Percentiles rank a stretch among this genome's conserved stretches.
Evolutionary conservation across 1,139 yeast species (phyloP).

Genomic region (Yamadazyma pseudoaaseri): DNA sequence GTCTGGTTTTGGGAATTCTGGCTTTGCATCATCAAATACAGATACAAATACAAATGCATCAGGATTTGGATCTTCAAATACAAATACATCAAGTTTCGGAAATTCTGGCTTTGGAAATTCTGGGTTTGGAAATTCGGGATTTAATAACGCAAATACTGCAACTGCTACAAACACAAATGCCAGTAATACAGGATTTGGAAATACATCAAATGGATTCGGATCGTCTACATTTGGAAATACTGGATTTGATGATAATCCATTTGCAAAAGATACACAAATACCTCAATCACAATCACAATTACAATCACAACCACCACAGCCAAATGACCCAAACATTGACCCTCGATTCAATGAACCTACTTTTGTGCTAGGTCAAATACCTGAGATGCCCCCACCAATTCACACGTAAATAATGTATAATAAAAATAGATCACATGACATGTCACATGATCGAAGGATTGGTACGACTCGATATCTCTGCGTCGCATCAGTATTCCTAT

Average conservation of each 20-base stretch:
- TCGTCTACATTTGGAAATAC: conserved; percentile 9
- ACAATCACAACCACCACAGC: conserved; percentile 7
- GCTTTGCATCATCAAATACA: conserved; percentile 7
- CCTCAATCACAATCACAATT: conserved; percentile 1
- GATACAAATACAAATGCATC: not conserved
- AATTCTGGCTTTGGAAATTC: conserved; percentile 11
- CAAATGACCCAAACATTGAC: conserved; percentile 26
- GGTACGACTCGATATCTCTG: no score
- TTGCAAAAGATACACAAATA: no score
- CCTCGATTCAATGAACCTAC: conserved; percentile 49
- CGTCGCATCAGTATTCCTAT: no score
- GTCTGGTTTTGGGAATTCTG: conserved; percentile 9
- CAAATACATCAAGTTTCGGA: conserved; percentile 7
- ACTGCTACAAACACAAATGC: not conserved
- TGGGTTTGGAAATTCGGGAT: conserved; percentile 7
- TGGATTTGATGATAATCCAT: conserved; percentile 7
- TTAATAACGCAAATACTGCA: not conserved
- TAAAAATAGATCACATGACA: no score
- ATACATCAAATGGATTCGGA: conserved; percentile 6
- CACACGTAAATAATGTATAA: not conserved
- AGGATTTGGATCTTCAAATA: conserved; percentile 12
- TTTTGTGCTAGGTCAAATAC: conserved; percentile 68
- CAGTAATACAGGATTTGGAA: conserved; percentile 3
- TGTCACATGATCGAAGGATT: no score
- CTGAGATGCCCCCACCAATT: conserved; percentile 76